Evolutionary conservation across 106 monocot species (phyloP).

Genomic region (Dendrobium huoshanense): DNA sequence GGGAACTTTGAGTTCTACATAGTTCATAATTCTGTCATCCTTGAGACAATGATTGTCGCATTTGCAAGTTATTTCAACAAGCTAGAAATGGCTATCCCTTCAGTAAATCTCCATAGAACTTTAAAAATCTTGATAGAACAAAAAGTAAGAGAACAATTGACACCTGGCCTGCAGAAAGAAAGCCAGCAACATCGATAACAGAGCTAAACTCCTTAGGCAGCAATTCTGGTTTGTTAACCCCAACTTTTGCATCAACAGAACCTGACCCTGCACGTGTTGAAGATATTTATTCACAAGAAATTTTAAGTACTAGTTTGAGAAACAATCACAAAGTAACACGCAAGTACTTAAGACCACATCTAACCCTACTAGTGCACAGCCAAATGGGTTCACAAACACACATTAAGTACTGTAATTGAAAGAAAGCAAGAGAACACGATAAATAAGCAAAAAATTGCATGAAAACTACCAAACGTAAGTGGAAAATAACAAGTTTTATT

Average conservation of each 20-base stretch:
- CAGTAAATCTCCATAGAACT: not conserved
- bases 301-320: constrained; percentile 1
- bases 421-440: too few species aligned
- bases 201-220: constrained; percentile 85
- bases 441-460: too few species aligned
- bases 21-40: not conserved
- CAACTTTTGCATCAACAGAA: constrained; percentile 66
- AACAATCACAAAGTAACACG: not conserved
- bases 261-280: constrained; percentile 21
- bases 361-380: too few species aligned
- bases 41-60: not conserved
- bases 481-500: too few species aligned
- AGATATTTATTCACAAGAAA: not conserved
- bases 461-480: too few species aligned
- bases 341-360: too few species aligned
- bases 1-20: too few species aligned
- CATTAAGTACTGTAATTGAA: too few species aligned
- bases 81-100: not conserved
- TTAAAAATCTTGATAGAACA: too few species aligned
- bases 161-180: constrained; percentile 91
- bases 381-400: too few species aligned
- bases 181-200: constrained; percentile 89
- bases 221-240: constrained; percentile 88
- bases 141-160: not conserved
- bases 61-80: not conserved